phyloP scores from a whole-genome alignment of 2,329 filamentous ascomycete species.

The Ophiostoma australiae region DNA sequence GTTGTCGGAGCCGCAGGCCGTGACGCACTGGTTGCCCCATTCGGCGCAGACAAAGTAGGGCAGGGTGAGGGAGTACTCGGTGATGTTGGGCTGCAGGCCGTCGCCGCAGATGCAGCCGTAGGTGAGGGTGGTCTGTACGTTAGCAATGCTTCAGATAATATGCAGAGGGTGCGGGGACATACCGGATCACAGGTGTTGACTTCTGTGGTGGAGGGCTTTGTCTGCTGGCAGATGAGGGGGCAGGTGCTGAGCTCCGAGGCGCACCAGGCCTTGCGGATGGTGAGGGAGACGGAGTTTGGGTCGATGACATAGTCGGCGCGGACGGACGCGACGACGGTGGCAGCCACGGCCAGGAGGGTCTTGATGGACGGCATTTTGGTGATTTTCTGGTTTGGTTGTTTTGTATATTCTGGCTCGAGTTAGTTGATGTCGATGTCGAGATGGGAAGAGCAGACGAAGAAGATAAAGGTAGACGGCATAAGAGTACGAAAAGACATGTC shows the following conservation, averaged over 20 bases:
- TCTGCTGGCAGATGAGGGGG: constrained; percentile 66
- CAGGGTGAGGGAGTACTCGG: constrained; percentile 71
- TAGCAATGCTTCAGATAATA: background rate
- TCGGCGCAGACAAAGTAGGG: constrained; percentile 72
- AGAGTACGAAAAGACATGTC: background rate
- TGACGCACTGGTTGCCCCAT: constrained; percentile 65
- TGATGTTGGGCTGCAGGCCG: constrained; percentile 62
- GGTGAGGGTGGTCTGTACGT: constrained; percentile 44
- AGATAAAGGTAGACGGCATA: background rate
- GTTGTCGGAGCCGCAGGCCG: constrained; percentile 49
- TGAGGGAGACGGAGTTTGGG: constrained; percentile 53
- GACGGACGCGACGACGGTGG: constrained; percentile 49
- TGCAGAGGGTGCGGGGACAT: constrained; percentile 31
- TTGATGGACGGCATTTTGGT: constrained; percentile 52
- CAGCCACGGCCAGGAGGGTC: constrained; percentile 50
- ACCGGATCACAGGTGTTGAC: constrained; percentile 65
- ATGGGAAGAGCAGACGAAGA: background rate
- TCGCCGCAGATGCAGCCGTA: constrained; percentile 70
- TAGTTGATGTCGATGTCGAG: background rate
- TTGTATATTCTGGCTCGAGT: background rate
- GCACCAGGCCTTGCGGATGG: constrained; percentile 59
- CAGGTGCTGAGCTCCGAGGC: constrained; percentile 57
- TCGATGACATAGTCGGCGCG: constrained; percentile 58
- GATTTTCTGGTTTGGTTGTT: background rate
- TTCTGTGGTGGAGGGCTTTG: constrained; percentile 45